Conservation (phyloP, 75 land plant genomes). For the Adiantum capillusveneris region DNA sequence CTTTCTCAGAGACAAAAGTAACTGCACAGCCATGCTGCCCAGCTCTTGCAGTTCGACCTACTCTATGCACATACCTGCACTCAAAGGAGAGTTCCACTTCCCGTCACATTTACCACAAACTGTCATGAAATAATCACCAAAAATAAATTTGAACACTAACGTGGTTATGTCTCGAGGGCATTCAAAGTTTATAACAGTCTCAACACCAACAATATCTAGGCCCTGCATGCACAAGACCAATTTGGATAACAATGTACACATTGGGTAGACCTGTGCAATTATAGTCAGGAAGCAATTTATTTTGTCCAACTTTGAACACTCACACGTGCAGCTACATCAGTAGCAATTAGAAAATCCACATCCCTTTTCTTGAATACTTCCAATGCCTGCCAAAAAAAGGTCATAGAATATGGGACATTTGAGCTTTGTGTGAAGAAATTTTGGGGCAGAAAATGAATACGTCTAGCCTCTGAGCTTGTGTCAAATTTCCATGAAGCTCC, state of each 20-base stretch:
- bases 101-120: no score
- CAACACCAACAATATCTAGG: conserved; percentile 93
- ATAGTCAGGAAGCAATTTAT: no score
- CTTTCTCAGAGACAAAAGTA: conserved; percentile 86
- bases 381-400: conserved; percentile 62
- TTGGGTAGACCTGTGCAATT: no score
- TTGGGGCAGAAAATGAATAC: conserved; percentile 31
- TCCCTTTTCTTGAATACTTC: conserved; percentile 88
- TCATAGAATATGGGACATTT: no score
- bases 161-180: conserved; percentile 85
- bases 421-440: background rate
- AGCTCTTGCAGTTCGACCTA: conserved; percentile 98
- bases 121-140: no score
- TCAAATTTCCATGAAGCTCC: conserved; percentile 97
- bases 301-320: no score
- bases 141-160: conserved; percentile 27
- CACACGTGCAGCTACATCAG: conserved; percentile 99
- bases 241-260: no score
- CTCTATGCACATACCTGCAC: conserved; percentile 95
- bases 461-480: conserved; percentile 92
- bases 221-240: conserved; percentile 44
- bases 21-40: conserved; percentile 92
- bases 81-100: no score
- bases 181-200: conserved; percentile 89
- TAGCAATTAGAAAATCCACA: conserved; percentile 93